Conservation (phyloP, 2,329 filamentous ascomycete genomes). For the Ascochyta clinopodiicola region DNA sequence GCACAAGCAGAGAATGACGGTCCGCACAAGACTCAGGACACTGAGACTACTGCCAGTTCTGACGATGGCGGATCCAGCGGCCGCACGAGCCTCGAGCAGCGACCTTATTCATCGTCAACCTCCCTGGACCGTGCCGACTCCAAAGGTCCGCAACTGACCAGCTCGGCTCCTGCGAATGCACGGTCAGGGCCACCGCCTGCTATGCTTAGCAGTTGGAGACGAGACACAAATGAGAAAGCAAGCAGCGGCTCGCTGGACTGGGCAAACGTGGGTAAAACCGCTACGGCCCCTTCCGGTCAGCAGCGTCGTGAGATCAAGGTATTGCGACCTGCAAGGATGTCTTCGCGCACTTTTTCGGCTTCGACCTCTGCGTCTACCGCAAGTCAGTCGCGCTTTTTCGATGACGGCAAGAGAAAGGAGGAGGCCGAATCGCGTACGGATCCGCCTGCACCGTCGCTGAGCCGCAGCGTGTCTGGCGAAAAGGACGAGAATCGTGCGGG, state of each 20-base stretch:
- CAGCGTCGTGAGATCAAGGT: conserved; percentile 86
- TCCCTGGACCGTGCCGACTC: conserved; percentile 26
- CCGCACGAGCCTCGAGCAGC: conserved; percentile 42
- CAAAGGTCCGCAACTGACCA: conserved; percentile 31
- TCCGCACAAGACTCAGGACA: conserved; percentile 25
- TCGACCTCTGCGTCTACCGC: conserved; percentile 34
- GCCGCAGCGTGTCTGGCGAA: conserved; percentile 35
- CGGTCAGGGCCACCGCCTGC: conserved; percentile 49
- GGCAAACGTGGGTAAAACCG: conserved; percentile 61
- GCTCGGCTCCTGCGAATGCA: conserved; percentile 24
- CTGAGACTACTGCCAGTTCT: conserved; percentile 25
- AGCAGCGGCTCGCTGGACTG: conserved; percentile 56
- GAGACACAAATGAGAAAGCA: conserved; percentile 47
- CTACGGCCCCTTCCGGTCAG: conserved; percentile 66
- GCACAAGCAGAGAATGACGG: conserved; percentile 11
- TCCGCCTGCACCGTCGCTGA: conserved; percentile 32
- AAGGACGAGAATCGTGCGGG: conserved; percentile 45
- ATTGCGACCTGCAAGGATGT: conserved; percentile 76
- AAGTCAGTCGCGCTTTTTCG: conserved; percentile 57
- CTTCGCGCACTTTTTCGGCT: conserved; percentile 56
- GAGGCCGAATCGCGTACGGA: conserved; percentile 26
- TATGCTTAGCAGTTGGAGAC: conserved; percentile 58
- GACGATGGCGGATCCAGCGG: conserved; percentile 40
- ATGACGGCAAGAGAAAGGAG: conserved; percentile 53
- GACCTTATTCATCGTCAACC: conserved; percentile 29